Evolutionary conservation across 805 yeast species (phyloP), one percentile per base, ranked within the genome.

Genomic region (Ogataea saltuana): DNA sequence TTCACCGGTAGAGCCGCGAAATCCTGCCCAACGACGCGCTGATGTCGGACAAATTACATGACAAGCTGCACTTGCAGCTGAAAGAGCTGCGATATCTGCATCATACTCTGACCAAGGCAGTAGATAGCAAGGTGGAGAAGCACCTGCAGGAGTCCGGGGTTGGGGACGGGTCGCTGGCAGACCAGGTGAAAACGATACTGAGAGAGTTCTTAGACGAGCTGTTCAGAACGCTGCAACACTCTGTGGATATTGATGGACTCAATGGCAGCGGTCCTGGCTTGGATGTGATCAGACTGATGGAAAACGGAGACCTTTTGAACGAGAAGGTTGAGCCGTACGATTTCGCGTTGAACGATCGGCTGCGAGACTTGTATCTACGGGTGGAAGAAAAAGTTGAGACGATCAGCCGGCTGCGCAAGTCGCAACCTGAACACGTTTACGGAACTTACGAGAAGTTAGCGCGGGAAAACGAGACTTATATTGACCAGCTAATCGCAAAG

Each of bases 311-410:
- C 6, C 28, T 48, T 45, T 31, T 55, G 17, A 48, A 52, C 41
- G 56, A 53, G 44, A 74, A 74, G 44, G 72, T 80, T 7, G 93
- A 83, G 58, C 88, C 90, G 1, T 85, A 83, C 60, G 91, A 87
- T 56, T 63, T 74, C 29, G 80, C 74, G 15, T 61, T 85, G 45
- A 83, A 84, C 59, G 81, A 76, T 44, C 60, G 70, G 42, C 72
- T 86, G 21, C 68, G 91, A 35, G 68, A 72, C 37, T 53, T 77
- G 37, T 76, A 85, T 48, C 71, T 72, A 37, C 70, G 74, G 28
- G 81, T 85, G 45, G 95, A 87, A 50, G 74, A 71, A 36, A 77
- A 76, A 47, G 78, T 88, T 0, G 72, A 79, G 1, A 72, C 69
- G 43, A 74, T 83, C 13, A 75, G 87, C 0, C 67, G 69, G 17